phyloP scores from a whole-genome alignment of 208 protist species.

The Trypanosoma lewisi region DNA sequence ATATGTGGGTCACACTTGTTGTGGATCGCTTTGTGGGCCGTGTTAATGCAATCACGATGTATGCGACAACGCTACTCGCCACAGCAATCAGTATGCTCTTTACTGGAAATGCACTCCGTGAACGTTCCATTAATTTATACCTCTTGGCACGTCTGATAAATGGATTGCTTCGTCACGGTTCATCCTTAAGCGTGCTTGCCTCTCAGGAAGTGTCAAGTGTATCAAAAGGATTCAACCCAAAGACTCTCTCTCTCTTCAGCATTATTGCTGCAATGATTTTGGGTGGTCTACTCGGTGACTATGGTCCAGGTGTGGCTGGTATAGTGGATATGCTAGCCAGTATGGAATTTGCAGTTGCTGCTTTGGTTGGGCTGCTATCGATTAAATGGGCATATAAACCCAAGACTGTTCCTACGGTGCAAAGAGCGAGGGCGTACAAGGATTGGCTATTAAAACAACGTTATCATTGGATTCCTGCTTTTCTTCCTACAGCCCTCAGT shows the following conservation, averaged over 20 bases:
- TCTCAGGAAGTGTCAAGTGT: conserved; percentile 5
- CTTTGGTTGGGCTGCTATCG: conserved; percentile 7
- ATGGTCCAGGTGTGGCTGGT: neutral
- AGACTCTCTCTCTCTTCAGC: neutral
- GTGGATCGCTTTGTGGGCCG: conserved; percentile 39
- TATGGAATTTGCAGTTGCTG: conserved; percentile 16
- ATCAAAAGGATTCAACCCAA: neutral
- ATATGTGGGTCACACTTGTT: conserved; percentile 43
- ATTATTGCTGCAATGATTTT: conserved; percentile 15
- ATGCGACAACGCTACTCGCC: conserved; percentile 39
- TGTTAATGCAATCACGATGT: conserved; percentile 23
- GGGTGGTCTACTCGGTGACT: conserved; percentile 22
- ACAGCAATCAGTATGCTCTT: conserved; percentile 31
- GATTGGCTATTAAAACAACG: conserved; percentile 16
- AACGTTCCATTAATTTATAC: conserved; percentile 43
- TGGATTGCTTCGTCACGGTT: conserved; percentile 53
- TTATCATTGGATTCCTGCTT: neutral
- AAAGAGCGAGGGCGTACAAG: conserved; percentile 11
- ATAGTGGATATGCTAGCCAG: conserved; percentile 3
- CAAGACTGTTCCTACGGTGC: conserved; percentile 15
- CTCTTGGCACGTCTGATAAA: conserved; percentile 46
- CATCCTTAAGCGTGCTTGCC: conserved; percentile 7
- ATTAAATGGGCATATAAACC: neutral
- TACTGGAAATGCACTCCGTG: conserved; percentile 30
- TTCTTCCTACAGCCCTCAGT: conserved; percentile 12